Conservation (phyloP, 805 yeast genomes). For the Candida berthetii region DNA sequence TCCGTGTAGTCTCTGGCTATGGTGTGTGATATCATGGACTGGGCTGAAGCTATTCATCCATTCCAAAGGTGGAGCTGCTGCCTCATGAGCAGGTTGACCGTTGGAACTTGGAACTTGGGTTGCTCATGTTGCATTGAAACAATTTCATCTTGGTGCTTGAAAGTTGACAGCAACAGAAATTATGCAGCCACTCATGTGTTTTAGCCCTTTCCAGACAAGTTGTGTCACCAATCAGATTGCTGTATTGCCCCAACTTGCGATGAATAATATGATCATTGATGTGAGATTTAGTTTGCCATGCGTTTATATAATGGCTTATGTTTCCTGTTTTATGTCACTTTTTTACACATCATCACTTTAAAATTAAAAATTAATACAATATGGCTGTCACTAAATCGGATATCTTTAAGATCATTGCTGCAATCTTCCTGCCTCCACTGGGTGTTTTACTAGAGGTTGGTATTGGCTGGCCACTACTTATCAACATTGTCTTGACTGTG, state of each 20-base stretch:
- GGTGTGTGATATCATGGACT: constrained; percentile 74
- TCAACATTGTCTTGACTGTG: constrained; percentile 53
- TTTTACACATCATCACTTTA: background rate
- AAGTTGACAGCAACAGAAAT: background rate
- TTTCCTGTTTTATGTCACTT: background rate
- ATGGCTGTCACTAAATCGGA: constrained; percentile 44
- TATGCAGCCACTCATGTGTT: background rate
- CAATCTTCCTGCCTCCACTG: constrained; percentile 48
- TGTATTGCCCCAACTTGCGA: background rate
- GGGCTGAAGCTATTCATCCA: constrained; percentile 79
- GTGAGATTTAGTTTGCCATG: background rate
- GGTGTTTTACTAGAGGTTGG: constrained; percentile 54
- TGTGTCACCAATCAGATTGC: background rate
- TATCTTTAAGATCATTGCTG: constrained; percentile 38
- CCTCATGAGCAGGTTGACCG: too few relatives aligned
- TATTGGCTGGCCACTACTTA: constrained; percentile 24
- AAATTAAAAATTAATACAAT: background rate
- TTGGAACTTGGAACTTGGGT: too few relatives aligned
- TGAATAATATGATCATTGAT: too few relatives aligned
- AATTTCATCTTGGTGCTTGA: too few relatives aligned
- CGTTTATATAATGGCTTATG: background rate
- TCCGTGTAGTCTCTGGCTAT: constrained; percentile 42
- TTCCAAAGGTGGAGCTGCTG: constrained; percentile 51
- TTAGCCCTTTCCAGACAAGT: too few relatives aligned
- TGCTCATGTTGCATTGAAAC: too few relatives aligned